phyloP scores from a whole-genome alignment of 2,329 filamentous ascomycete species.

The Capronia americana region DNA sequence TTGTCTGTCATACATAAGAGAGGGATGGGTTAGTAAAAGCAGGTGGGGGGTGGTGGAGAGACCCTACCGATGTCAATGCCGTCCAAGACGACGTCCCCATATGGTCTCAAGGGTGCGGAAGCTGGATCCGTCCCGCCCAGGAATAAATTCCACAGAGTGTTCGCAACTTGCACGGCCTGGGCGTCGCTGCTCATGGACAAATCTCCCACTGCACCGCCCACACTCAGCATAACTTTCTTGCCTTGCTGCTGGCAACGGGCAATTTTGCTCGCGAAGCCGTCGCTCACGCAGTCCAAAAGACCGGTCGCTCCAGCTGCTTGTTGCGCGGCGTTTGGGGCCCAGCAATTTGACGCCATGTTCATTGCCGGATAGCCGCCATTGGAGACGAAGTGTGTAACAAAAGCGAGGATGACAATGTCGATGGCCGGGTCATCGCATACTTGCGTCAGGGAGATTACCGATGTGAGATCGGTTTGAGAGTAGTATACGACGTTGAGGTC shows the following conservation, averaged over 20 bases:
- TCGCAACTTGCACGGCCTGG: conserved; percentile 54
- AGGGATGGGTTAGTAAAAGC: background rate
- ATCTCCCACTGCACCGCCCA: conserved; percentile 52
- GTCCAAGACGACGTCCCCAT: conserved; percentile 55
- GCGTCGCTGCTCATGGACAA: conserved; percentile 53
- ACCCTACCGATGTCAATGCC: conserved; percentile 60
- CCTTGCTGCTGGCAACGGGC: conserved; percentile 48
- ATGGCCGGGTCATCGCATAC: conserved; percentile 41
- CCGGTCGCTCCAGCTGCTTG: conserved; percentile 37
- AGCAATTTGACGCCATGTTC: conserved; percentile 42
- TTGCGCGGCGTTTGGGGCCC: conserved; percentile 34
- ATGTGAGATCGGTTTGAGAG: conserved; percentile 39
- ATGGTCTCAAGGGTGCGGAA: conserved; percentile 54
- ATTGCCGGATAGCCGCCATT: conserved; percentile 37
- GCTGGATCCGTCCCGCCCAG: conserved; percentile 50
- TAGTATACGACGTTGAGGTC: conserved; percentile 41
- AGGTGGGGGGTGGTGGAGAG: conserved; percentile 38
- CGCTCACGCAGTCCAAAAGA: conserved; percentile 38
- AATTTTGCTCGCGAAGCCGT: conserved; percentile 38
- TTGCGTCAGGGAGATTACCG: conserved; percentile 33
- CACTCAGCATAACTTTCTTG: conserved; percentile 55
- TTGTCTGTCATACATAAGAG: conserved; percentile 28
- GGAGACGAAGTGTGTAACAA: conserved; percentile 39
- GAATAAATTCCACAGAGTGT: conserved; percentile 59
- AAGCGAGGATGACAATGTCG: conserved; percentile 44